Conservation (phyloP, 495 filamentous ascomycete species). For the Neurospora intermedia region DNA sequence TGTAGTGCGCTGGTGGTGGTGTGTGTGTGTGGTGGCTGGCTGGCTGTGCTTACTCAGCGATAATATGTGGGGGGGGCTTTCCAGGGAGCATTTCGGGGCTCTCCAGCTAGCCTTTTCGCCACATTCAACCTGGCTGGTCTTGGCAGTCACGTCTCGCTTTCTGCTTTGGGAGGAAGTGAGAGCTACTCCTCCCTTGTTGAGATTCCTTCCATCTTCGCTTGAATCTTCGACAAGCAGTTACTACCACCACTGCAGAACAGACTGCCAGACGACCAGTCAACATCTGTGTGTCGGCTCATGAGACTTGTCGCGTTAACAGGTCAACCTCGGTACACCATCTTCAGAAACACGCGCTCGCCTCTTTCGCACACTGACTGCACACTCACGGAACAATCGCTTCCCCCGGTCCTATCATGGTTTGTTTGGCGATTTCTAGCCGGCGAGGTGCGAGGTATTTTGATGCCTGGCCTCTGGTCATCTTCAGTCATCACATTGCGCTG, state of each 20-base stretch:
- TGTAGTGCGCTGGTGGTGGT: too few relatives aligned
- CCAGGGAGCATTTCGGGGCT: too few relatives aligned
- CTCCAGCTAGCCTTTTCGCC: too few relatives aligned
- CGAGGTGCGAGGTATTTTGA: background rate
- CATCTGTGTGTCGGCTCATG: background rate
- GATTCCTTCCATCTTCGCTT: background rate
- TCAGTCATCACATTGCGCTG: background rate
- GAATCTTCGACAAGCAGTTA: background rate
- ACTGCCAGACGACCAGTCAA: background rate
- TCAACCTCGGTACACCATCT: background rate
- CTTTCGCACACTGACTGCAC: background rate
- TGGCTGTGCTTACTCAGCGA: too few relatives aligned
- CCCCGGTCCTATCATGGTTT: background rate
- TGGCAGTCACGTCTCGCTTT: background rate
- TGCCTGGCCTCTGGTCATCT: background rate
- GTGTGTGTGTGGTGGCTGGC: too few relatives aligned
- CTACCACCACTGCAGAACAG: background rate
- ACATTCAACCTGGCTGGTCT: background rate
- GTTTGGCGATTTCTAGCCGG: background rate
- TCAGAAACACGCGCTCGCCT: background rate
- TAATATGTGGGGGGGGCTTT: too few relatives aligned
- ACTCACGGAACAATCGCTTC: background rate
- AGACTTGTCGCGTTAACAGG: background rate
- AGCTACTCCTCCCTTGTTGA: background rate
- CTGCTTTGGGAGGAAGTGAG: background rate